Percentiles rank a stretch among this genome's conserved stretches.
phyloP scores from a whole-genome alignment of 768 basidiomycete species.

The Pleurotus giganteus region DNA sequence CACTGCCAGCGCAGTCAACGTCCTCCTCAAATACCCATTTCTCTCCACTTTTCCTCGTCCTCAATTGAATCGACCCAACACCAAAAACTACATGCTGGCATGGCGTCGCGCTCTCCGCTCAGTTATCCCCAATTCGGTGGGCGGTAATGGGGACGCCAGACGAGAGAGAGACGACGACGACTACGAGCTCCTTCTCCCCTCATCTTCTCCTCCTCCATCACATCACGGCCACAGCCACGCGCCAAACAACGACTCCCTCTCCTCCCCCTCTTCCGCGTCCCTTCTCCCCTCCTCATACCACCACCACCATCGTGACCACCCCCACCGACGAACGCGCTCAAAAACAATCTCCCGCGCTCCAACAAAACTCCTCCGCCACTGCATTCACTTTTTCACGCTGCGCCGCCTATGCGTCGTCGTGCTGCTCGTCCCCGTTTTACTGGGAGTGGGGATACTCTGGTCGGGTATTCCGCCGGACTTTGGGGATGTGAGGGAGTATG shows the following conservation, averaged over 20 bases:
- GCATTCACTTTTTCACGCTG: constrained; percentile 21
- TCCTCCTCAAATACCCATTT: no score
- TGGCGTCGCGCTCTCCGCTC: not conserved
- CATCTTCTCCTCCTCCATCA: not conserved
- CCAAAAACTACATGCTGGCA: not conserved
- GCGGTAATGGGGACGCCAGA: not conserved
- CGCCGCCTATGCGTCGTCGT: constrained; percentile 25
- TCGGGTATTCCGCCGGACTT: constrained; percentile 40
- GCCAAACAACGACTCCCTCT: not conserved
- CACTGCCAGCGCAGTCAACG: no score
- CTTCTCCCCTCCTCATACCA: not conserved
- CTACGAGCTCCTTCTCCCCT: not conserved
- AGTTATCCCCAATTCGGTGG: not conserved
- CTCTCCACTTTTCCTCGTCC: no score
- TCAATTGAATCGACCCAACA: not conserved
- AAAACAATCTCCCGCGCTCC: not conserved
- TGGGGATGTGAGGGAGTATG: constrained; percentile 30
- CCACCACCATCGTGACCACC: not conserved
- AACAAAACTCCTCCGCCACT: constrained; percentile 2
- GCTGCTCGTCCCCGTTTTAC: constrained; percentile 16
- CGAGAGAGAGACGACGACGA: not conserved
- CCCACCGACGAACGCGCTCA: not conserved
- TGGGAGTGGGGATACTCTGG: constrained; percentile 27
- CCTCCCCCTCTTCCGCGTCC: no score
- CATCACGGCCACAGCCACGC: not conserved